Conservation (phyloP, 768 basidiomycete species). For the Suillus spraguei region DNA sequence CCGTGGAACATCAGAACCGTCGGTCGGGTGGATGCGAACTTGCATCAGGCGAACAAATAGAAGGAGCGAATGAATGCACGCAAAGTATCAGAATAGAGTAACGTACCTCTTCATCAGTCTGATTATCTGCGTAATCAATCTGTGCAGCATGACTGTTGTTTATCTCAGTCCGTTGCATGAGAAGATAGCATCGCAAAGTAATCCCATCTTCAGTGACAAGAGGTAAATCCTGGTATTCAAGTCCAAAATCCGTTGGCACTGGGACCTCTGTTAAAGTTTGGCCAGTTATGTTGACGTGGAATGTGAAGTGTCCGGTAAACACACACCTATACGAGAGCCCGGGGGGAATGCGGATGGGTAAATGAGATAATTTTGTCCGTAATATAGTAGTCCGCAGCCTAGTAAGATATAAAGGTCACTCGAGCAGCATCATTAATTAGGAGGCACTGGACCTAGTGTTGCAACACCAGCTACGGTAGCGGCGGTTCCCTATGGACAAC, state of each 20-base stretch:
- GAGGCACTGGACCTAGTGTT: slow-evolving; percentile 49
- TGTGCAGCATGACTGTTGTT: slow-evolving; percentile 34
- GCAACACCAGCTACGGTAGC: slow-evolving; percentile 61
- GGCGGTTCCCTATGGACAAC: slow-evolving; percentile 45
- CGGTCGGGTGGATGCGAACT: slow-evolving; percentile 61
- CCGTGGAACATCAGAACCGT: slow-evolving; percentile 96
- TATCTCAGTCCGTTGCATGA: slow-evolving; percentile 62
- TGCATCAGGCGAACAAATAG: background rate
- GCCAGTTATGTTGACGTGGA: background rate
- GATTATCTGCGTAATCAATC: slow-evolving; percentile 39
- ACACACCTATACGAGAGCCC: slow-evolving; percentile 78
- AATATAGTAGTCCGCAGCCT: slow-evolving; percentile 79
- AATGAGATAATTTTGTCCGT: slow-evolving; percentile 87
- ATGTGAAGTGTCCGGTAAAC: slow-evolving; percentile 16
- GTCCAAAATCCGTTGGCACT: slow-evolving; percentile 63
- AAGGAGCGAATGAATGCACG: background rate
- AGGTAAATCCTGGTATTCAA: slow-evolving; percentile 76
- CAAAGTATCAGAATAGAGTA: background rate
- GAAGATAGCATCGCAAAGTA: slow-evolving; percentile 74
- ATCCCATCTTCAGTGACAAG: slow-evolving; percentile 75
- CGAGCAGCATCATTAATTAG: slow-evolving; percentile 8
- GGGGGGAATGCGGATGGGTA: slow-evolving; percentile 85
- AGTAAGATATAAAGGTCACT: slow-evolving; percentile 4
- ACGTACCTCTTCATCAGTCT: slow-evolving; percentile 63
- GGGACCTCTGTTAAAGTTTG: slow-evolving; percentile 60